Base-by-base conservation (phyloP, 2,329 filamentous ascomycete genomes). In the Pseudopithomyces chartarum region DNA sequence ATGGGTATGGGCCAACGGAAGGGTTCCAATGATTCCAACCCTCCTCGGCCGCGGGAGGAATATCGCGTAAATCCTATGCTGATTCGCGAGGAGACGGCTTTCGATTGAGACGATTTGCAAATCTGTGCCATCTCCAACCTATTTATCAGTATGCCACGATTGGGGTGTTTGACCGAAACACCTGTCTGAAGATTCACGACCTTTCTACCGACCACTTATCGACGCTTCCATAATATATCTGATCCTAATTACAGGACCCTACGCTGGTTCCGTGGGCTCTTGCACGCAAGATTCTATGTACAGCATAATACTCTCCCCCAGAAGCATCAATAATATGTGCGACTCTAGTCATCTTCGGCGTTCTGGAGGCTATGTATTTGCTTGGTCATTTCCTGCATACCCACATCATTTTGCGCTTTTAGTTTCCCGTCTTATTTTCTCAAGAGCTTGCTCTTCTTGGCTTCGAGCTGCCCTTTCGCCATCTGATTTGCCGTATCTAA, bases 1-100 rank as follows among this genome's bases (percentile, higher is more conserved):
- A 74, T 76, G 72, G 67, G 67, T 17, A 66, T 70, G 58, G 63
- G 57, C 2, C 72, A 67, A 51, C 63, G 77, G 55, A 79, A 79
- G 63, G 69, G 70, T 19, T 76, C 74, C 6, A 64, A 60, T 61
- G 68, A 67, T 29, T 65, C 66, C 3, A 61, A 52, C n/a, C 56
- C 49, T 54, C 67, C 66, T 19, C 62, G 67, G 45, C 54, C 71
- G 50, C 65, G 72, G 43, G 72, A 75, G 52, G 69, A 75, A 52
- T 19, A 49, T 39, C 48, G 61, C 57, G 39, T 38, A 38, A 43
- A 61, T 52, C 61, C 60, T 2, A 34, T 57, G 19, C 55, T 67
- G 65, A 68, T 60, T 40, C 60, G 47, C 26, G 70, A 73, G 58
- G 70, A 70, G 46, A 69, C 65, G 2, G 68, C 68, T n/a, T 73